Evolutionary conservation across 495 filamentous ascomycete genomes (phyloP).

Genomic region (Daldinia loculata): DNA sequence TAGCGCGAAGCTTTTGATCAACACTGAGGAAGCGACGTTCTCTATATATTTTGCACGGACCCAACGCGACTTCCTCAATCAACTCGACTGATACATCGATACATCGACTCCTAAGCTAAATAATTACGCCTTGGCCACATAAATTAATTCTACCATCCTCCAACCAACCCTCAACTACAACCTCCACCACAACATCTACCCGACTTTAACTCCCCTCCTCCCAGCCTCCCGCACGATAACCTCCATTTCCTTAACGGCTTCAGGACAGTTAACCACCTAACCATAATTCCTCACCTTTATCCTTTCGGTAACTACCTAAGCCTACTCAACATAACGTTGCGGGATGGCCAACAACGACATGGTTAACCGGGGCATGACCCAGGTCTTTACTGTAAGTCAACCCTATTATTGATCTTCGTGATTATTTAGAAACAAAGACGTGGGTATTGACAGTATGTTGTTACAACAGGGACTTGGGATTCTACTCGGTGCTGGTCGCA

Average conservation of each 20-base stretch:
- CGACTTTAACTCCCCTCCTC: neutral
- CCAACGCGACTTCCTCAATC: neutral
- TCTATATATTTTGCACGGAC: neutral
- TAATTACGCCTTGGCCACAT: neutral
- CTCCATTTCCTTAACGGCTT: neutral
- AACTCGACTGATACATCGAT: neutral
- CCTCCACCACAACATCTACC: neutral
- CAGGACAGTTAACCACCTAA: neutral
- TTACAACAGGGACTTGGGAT: conserved; percentile 30
- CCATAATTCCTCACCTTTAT: too few relatives aligned
- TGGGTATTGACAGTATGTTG: neutral
- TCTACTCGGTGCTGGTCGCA: conserved; percentile 21
- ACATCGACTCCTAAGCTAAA: neutral
- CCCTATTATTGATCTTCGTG: neutral
- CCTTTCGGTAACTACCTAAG: too few relatives aligned
- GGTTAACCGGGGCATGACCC: conserved; percentile 19
- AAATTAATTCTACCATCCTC: neutral
- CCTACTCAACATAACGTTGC: neutral
- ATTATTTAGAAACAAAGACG: neutral
- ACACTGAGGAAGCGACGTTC: neutral
- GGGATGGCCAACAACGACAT: conserved; percentile 14
- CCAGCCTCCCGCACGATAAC: neutral
- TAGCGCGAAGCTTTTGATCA: neutral
- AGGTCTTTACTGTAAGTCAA: conserved; percentile 23
- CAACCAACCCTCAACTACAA: neutral